Conservation (phyloP, 1,284 basidiomycete genomes). For the Heliocybe sulcata region DNA sequence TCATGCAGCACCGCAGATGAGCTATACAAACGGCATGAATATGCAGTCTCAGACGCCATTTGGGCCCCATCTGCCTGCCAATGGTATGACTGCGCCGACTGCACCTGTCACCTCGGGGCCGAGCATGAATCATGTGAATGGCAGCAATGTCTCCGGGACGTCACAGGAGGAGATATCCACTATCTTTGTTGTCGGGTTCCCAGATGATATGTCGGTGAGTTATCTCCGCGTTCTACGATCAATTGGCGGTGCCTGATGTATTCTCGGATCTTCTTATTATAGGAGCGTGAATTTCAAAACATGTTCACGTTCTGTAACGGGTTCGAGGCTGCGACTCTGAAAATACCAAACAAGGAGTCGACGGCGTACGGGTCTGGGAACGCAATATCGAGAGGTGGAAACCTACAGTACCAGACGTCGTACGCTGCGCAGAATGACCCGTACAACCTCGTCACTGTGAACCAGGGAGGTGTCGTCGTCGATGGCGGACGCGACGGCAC, state of each 20-base stretch:
- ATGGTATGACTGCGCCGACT: slow-evolving; percentile 20
- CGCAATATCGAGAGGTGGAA: slow-evolving; percentile 11
- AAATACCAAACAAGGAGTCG: slow-evolving; percentile 88
- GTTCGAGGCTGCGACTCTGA: slow-evolving; percentile 96
- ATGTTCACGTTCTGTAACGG: slow-evolving; percentile 97
- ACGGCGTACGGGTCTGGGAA: slow-evolving; percentile 52
- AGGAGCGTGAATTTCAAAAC: slow-evolving; percentile 99
- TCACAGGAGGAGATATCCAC: slow-evolving; percentile 90
- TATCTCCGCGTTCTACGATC: slow-evolving; percentile 6
- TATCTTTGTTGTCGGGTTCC: slow-evolving; percentile 98
- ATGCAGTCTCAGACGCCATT: slow-evolving; percentile 67
- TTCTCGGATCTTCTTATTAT: slow-evolving; percentile 8
- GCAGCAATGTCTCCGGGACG: slow-evolving; percentile 11
- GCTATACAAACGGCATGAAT: slow-evolving; percentile 31
- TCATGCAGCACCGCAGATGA: slow-evolving; percentile 9
- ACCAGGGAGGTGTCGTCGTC: slow-evolving; percentile 70
- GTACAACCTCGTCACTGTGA: slow-evolving; percentile 71
- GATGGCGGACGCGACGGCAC: slow-evolving; percentile 63
- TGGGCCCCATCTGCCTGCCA: slow-evolving; percentile 56
- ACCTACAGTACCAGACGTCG: neutral
- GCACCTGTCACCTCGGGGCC: slow-evolving; percentile 13
- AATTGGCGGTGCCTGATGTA: slow-evolving; percentile 14
- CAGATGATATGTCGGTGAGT: slow-evolving; percentile 95
- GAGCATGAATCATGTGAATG: slow-evolving; percentile 19
- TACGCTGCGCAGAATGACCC: slow-evolving; percentile 60